Evolutionary conservation across 495 filamentous ascomycete species (phyloP).

Genomic region (Annulohypoxylon moriforme): DNA sequence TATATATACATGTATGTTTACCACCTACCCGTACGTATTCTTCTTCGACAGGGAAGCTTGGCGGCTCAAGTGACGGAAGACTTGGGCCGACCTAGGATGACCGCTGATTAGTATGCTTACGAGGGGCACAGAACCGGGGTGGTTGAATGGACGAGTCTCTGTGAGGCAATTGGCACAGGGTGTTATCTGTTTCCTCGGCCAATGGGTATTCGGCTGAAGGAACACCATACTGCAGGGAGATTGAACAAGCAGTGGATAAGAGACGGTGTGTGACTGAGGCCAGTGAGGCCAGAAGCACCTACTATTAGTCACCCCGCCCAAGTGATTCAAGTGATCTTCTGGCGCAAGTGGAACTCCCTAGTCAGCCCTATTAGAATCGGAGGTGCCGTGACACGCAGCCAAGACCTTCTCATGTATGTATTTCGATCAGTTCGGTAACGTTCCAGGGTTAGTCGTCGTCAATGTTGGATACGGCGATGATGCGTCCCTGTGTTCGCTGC

Average conservation of each 20-base stretch:
- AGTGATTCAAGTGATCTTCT: constrained; percentile 40
- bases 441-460: constrained; percentile 22
- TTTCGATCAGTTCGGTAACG: constrained; percentile 28
- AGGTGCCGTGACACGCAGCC: constrained; percentile 39
- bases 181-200: constrained; percentile 26
- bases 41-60: constrained; percentile 31
- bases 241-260: no score
- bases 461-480: constrained; percentile 21
- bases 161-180: constrained; percentile 34
- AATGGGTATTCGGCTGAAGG: constrained; percentile 26
- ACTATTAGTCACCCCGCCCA: constrained; percentile 44
- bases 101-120: constrained; percentile 35
- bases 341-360: constrained; percentile 24
- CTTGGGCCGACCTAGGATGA: constrained; percentile 27
- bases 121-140: constrained; percentile 16
- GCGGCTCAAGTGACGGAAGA: constrained; percentile 38
- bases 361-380: constrained; percentile 43
- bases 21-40: background rate
- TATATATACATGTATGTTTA: constrained; percentile 9
- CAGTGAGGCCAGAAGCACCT: constrained; percentile 24
- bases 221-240: constrained; percentile 20
- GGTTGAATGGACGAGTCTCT: constrained; percentile 25
- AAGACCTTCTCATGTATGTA: constrained; percentile 26
- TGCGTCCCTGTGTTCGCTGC: constrained; percentile 30
- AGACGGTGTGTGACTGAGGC: constrained; percentile 41